A percentile compares a stretch with the other conserved stretches of the same genome.
phyloP scores from a whole-genome alignment of 78 protist genomes.

The Speleostelium caveatum region DNA sequence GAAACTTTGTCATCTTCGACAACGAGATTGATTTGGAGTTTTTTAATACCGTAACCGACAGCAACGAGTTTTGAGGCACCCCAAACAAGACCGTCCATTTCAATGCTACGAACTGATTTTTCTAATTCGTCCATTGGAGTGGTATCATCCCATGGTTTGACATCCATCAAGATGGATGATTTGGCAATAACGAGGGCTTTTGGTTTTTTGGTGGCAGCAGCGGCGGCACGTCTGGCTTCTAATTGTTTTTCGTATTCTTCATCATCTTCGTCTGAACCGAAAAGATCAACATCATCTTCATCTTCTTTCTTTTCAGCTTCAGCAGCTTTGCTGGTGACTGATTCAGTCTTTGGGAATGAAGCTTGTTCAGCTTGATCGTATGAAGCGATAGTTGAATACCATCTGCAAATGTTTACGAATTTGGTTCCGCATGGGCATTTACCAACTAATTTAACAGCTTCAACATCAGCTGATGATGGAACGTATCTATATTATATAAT shows the following conservation, averaged over 20 bases:
- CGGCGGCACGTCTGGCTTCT: constrained; percentile 69
- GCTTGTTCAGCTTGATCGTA: constrained; percentile 68
- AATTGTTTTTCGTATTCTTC: constrained; percentile 75
- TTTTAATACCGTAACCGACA: constrained; percentile 95
- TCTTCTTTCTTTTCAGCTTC: constrained; percentile 57
- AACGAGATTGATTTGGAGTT: constrained; percentile 85
- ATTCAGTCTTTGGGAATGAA: constrained; percentile 29
- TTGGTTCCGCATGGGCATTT: constrained; percentile 77
- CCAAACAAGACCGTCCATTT: constrained; percentile 93
- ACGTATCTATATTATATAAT: constrained; percentile 41
- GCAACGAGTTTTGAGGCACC: constrained; percentile 87
- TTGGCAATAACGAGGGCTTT: constrained; percentile 78
- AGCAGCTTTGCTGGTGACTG: constrained; percentile 36
- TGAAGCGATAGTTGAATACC: constrained; percentile 84
- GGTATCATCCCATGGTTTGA: constrained; percentile 94
- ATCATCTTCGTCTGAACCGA: constrained; percentile 87
- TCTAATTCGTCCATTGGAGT: constrained; percentile 89
- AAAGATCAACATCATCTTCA: constrained; percentile 89
- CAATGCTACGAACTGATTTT: constrained; percentile 78
- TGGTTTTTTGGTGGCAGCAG: constrained; percentile 69
- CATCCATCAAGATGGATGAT: constrained; percentile 88
- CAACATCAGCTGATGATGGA: constrained; percentile 86
- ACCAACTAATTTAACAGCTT: constrained; percentile 50
- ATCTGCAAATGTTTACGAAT: constrained; percentile 84
- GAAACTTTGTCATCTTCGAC: constrained; percentile 90